Base-by-base conservation (phyloP, 2,329 filamentous ascomycete genomes). In the Neonectria punicea region DNA sequence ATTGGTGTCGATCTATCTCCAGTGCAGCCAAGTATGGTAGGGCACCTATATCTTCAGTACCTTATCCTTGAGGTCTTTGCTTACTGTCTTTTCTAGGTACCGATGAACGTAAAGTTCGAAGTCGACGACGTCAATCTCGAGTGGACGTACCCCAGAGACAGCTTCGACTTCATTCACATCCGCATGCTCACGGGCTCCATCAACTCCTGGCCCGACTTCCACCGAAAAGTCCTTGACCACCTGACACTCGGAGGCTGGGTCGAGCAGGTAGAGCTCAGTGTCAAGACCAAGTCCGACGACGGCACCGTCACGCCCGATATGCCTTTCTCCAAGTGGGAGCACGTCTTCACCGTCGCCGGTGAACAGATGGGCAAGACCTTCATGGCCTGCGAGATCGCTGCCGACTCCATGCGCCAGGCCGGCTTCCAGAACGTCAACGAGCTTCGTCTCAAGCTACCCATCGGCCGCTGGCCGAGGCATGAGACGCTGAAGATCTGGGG, bases 381-480 rank as follows among this genome's bases (percentile, higher is more conserved):
- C 16, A 20, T 56, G 14, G 71, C 73, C 30, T 51, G 63, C 41
- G 43, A 55, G 22, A 10, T 51, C 22, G 54, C 63, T 13, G 64
- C 61, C n/a, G 59, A 67, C 20, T 34, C 62, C 10, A 51, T 73
- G n/a, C 32, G 46, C 14, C 57, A 67, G 22, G 68, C 65, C 11
- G 70, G 65, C 30, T 71, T 63, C 39, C 53, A 50, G n/a, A 59
- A 67, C 22, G 55, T 69, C 36, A 50, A 53, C n/a, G 58, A 64
- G 36, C 51, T 57, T 22, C 25, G 36, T 9, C 58, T 53, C 44
- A 69, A 65, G 61, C 30, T 57, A 7, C 43, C 54, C 18, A 49
- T 49, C 10, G 69, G 69, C 4, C 22, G 54, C 2, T 73, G 77
- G 76, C 63, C 77, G 7, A 68, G 64, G 62, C 74, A 77, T 56